phyloP scores from a whole-genome alignment of 257 asterid species.

The Catharanthus roseus region DNA sequence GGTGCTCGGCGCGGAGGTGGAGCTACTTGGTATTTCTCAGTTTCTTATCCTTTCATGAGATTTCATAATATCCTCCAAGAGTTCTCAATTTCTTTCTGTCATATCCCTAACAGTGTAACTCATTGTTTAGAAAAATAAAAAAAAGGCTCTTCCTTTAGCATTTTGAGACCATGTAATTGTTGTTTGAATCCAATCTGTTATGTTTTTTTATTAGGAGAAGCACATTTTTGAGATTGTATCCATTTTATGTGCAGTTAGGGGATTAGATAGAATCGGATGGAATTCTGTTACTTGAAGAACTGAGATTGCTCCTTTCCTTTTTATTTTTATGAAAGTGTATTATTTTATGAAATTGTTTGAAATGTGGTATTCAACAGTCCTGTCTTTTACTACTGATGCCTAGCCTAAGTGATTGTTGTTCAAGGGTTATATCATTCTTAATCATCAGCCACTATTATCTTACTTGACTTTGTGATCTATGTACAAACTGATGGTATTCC shows the following conservation, averaged over 20 bases:
- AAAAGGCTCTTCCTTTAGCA: not conserved
- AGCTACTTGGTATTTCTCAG: conserved; percentile 76
- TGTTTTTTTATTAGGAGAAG: not conserved
- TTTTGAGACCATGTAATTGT: not conserved
- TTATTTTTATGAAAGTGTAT: not conserved
- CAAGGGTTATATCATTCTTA: conserved; percentile 5
- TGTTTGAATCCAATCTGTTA: not conserved
- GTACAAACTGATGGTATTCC: not conserved
- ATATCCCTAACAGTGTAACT: not conserved
- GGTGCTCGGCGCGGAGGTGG: conserved; percentile 83
- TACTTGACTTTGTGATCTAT: not conserved
- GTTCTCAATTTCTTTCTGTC: not conserved
- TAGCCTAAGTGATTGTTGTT: not conserved
- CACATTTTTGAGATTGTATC: not conserved
- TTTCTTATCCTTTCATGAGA: conserved; percentile 14
- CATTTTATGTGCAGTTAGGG: not conserved
- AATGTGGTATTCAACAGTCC: not conserved
- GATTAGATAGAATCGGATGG: not conserved
- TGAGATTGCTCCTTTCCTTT: not conserved
- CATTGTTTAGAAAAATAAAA: not conserved
- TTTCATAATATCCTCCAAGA: not conserved
- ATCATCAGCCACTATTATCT: not conserved
- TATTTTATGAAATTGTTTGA: not conserved
- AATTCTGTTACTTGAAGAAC: not conserved
- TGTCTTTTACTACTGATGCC: too few relatives aligned